Base-by-base conservation (phyloP, 768 basidiomycete genomes). In the Leccinum aurantiacum region DNA sequence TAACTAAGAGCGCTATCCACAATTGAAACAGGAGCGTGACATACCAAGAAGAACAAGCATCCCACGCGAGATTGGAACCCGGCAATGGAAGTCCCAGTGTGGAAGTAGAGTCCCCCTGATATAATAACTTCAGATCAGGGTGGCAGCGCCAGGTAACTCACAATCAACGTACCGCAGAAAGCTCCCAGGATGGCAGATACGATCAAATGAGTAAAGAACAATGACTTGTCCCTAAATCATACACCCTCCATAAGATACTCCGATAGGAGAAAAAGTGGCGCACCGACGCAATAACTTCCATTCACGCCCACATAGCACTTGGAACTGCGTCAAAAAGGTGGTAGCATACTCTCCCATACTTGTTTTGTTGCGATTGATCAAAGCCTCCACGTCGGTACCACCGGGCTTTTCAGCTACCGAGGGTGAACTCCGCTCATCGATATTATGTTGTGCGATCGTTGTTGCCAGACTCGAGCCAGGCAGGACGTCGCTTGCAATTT, bases 1-100 rank as follows among this genome's bases (percentile, higher is more conserved):
- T 37, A 54, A 44, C 56, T 67, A 15, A 66, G 67, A 50, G 33
- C 25, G 19, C 15, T 29, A 41, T 53, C 48, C 52, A 25, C 31
- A 17, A 19, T n/a, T 19, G 48, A 25, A 27, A 13, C 13, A 52
- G 27, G 27, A 31, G 17, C 51, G 37, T 37, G 27, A 66, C 71
- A 24, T 64, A 91, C 91, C 67, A 97, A 71, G 85, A 98, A 98
- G 81, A 98, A 97, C 46, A 98, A 74, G 64, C 90, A 92, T 31
- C 95, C 95, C n/a, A 98, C 83, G 31, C 95, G 83, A 38, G 89
- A 90, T 71, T 97, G 95, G 80, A 97, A 97, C 2, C 95, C 95
- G 25, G 94, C 91, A 62, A 97, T 96, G 4, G 85, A 89, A 19
- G 83, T 76, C 37, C 81, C 84, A 0, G 92, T 94, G 29, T 94